phyloP scores from a whole-genome alignment of 192 early-diverging fungal genomes.

The Backusella circina region DNA sequence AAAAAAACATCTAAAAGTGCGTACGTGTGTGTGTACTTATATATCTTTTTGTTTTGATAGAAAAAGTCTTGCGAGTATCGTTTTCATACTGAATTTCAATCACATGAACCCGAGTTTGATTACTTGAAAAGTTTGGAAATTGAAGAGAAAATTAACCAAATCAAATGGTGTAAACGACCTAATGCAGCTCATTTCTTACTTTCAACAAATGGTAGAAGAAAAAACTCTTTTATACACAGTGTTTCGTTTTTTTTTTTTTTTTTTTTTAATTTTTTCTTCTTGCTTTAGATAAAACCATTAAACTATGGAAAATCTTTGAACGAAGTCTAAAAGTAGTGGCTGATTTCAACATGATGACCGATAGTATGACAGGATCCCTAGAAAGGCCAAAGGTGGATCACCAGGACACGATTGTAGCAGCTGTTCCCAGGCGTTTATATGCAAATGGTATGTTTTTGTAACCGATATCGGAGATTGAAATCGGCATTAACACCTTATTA shows the following conservation, averaged over 20 bases:
- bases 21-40: background rate
- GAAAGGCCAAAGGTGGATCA: constrained; percentile 85
- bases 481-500: constrained; percentile 6
- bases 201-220: constrained; percentile 83
- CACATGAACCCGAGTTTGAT: constrained; percentile 99
- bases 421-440: constrained; percentile 93
- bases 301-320: constrained; percentile 99
- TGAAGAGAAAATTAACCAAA: constrained; percentile 99
- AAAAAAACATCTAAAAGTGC: too few relatives aligned
- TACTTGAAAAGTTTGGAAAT: constrained; percentile 99
- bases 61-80: constrained; percentile 99
- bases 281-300: constrained; percentile 93
- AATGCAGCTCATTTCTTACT: constrained; percentile 96
- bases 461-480: background rate
- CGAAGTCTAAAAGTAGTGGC: constrained; percentile 93
- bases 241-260: too few relatives aligned
- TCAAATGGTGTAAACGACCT: constrained; percentile 95
- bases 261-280: too few relatives aligned
- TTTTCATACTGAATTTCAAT: constrained; percentile 99
- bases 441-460: constrained; percentile 56
- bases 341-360: constrained; percentile 72
- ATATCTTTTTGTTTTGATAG: constrained; percentile 42
- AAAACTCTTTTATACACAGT: background rate
- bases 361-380: constrained; percentile 39
- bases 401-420: constrained; percentile 95